Base-by-base conservation (phyloP, 352 stramenopile genomes). In the Pythium myriotylum region DNA sequence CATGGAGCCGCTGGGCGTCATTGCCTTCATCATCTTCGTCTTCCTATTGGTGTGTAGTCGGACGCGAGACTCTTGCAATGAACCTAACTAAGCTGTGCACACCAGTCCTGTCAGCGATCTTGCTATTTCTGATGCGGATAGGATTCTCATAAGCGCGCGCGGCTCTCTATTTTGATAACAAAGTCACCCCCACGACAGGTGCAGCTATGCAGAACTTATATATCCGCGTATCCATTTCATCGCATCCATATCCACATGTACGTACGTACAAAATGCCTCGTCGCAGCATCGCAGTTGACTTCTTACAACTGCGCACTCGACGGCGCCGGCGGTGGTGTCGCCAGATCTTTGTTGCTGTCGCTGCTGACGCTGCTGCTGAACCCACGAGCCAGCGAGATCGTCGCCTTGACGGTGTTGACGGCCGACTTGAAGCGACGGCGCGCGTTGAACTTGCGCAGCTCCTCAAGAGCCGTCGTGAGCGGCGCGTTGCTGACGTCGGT, bases 361-460 rank as follows among this genome's bases (percentile, higher is more conserved):
- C 60, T 68, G 49, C 51, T 59, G 42, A 12, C 20, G 41, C 73
- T 29, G 4, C 23, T 67, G 41, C 77, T 82, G 26, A 91, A 72
- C 40, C 70, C 77, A 63, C 89, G 89, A 9, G 83, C 85, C n/a
- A 91, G 74, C 35, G 81, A 91, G 58, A 91, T 88, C 16, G 82
- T 90, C 46, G 80, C 77, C 67, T 88, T 91, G 61, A 96, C 91
- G 12, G 91, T 96, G 62, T 93, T 95, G 14, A 98, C 85, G 2
- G 92, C 92, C 27, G 88, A 89, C 70, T 96, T 96, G 74, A 98
- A 96, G 73, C 97, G 97, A 45, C 94, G 84, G 39, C 94, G 95
- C 24, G 91, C 94, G 68, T 97, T 98, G 76, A 96, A 98, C 60
- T 89, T 92, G 67, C 86, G 91, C 62, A 98, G 78, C 59, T 97